phyloP scores from a whole-genome alignment of 257 asterid genomes.

The Capsicum pubescens region DNA sequence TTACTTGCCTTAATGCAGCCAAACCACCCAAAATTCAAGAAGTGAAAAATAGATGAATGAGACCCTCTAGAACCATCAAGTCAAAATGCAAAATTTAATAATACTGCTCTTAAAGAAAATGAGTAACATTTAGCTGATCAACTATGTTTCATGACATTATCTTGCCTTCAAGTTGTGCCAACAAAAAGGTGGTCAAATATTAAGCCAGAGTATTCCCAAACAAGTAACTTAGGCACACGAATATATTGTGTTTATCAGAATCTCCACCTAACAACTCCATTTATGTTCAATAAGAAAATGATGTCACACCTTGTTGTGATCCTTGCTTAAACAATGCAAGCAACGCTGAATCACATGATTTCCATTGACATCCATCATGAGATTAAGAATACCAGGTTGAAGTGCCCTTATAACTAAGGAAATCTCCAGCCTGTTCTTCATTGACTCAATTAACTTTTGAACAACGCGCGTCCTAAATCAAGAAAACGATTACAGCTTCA shows the following conservation, averaged over 20 bases:
- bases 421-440: constrained; percentile 46
- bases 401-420: constrained; percentile 44
- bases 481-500: neutral
- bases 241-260: neutral
- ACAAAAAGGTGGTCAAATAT: constrained; percentile 9
- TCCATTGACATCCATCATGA: constrained; percentile 50
- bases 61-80: constrained; percentile 2
- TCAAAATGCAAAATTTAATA: neutral
- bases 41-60: neutral
- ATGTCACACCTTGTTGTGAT: constrained; percentile 47
- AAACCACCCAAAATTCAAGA: neutral
- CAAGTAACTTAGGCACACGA: constrained; percentile 21
- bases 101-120: neutral
- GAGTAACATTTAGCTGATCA: neutral
- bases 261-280: neutral
- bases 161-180: constrained; percentile 15
- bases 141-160: neutral
- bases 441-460: constrained; percentile 47
- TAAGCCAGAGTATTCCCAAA: neutral
- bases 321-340: constrained; percentile 44
- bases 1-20: neutral
- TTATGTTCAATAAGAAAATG: neutral
- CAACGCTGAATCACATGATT: constrained; percentile 54
- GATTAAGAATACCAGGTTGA: constrained; percentile 48
- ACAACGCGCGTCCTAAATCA: constrained; percentile 50